Evolutionary conservation across 139 green algal species (phyloP), one percentile per base, ranked within the genome.

Genomic region (Pleodorina starrii): DNA sequence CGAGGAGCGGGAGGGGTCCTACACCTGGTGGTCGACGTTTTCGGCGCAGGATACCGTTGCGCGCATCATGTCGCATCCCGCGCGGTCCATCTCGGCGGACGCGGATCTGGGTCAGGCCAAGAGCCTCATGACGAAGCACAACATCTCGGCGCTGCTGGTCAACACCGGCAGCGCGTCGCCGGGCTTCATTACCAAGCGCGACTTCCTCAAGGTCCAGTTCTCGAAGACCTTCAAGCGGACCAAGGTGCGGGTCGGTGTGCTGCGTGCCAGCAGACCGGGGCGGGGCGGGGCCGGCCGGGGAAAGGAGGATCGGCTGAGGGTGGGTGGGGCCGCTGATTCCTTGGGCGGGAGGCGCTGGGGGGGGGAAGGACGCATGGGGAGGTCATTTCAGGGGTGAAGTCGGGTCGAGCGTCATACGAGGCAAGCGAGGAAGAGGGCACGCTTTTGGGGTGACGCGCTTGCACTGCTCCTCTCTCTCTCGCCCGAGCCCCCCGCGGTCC

Each of bases 161-260:
- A 89, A 94, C 82, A 86, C 85, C 9, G 90, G 92, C 63, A 69
- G 71, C 5, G 74, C 51, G 14, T 69, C 69, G 48, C 91, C 92
- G 1, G 92, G 92, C 32, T 89, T 95, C 46, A 51, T 95, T 40
- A 92, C 91, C 12, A 91, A 90, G 79, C 66, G 89, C 19, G 91
- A 93, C 66, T 92, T 94, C 57, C 87, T 93, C 51, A 92, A 91
- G 48, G 76, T 89, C 27, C 80, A 72, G 46, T 78, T 90, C 50
- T 87, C 42, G 48, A 89, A 89, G 42, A 71, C 50, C 44, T 68
- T 84, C 35, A 90, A 88, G 32, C 84, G 84, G n/a, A 72, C 68
- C 9, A 80, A 88, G 66, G 83, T 68, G 32, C 21, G 80, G 6
- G 21, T 2, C 54, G 54, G 3, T 32, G 54, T 66, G 54, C n/a